These are phyloP conservation scores for Penicillium coffeae DNA, from an alignment of 495 filamentous ascomycete genomes.

Conservation along the genomic window DNA sequence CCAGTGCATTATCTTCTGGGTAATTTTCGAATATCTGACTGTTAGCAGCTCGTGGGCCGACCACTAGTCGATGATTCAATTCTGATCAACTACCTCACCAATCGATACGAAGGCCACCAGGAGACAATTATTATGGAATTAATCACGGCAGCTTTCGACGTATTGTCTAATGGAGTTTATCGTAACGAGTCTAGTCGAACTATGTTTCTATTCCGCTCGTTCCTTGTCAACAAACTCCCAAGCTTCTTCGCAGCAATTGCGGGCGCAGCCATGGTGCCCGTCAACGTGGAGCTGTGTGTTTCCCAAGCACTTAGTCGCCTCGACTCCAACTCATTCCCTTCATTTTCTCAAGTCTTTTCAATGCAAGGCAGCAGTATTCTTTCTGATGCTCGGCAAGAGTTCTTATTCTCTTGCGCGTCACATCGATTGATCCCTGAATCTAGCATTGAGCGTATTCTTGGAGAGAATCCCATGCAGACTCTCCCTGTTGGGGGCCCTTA, in stretches of 20 bases:
- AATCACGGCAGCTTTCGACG: slow-evolving; percentile 82
- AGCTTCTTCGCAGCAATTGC: slow-evolving; percentile 65
- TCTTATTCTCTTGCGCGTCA: slow-evolving; percentile 84
- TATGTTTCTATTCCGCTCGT: slow-evolving; percentile 80
- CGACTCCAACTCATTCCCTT: slow-evolving; percentile 75
- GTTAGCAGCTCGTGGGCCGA: slow-evolving; percentile 60
- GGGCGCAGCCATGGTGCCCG: slow-evolving; percentile 56
- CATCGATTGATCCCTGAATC: slow-evolving; percentile 75
- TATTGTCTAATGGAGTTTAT: slow-evolving; percentile 80
- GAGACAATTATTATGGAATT: slow-evolving; percentile 74
- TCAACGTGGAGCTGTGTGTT: slow-evolving; percentile 74
- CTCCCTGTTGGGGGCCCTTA: slow-evolving; percentile 72
- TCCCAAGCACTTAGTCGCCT: slow-evolving; percentile 71
- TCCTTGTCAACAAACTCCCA: slow-evolving; percentile 90
- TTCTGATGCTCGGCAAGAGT: slow-evolving; percentile 85
- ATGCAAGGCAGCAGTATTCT: slow-evolving; percentile 68
- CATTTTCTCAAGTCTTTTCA: slow-evolving; percentile 76
- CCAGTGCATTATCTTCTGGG: slow-evolving; percentile 20
- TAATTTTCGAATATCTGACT: slow-evolving; percentile 30
- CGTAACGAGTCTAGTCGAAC: slow-evolving; percentile 67
- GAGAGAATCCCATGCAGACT: slow-evolving; percentile 80
- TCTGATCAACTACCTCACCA: slow-evolving; percentile 73
- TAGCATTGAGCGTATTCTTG: slow-evolving; percentile 75
- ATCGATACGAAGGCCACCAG: slow-evolving; percentile 79
- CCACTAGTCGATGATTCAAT: slow-evolving; percentile 79